These are phyloP conservation scores for Phytophthora foliorum DNA, from an alignment of 352 stramenopile species.

Conservation along the genomic window DNA sequence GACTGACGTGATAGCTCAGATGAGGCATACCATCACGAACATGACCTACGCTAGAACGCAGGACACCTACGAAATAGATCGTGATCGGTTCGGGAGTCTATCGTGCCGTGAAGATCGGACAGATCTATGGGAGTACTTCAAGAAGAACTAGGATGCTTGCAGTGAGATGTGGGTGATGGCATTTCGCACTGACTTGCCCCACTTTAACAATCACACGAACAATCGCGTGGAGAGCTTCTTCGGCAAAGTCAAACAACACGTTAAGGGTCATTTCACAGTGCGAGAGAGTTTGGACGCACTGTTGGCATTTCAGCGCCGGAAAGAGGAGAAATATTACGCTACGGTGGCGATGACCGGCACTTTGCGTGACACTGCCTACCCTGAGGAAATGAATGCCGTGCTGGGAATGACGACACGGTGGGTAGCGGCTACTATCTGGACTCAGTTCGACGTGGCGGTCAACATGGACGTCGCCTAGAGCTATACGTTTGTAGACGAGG, in stretches of 20 bases:
- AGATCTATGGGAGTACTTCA: neutral
- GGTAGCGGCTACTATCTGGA: neutral
- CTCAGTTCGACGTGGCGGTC: neutral
- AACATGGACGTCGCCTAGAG: too few relatives aligned
- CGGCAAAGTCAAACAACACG: slow-evolving; percentile 3
- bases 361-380: neutral
- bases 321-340: neutral
- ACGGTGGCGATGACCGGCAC: neutral
- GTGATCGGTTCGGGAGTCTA: slow-evolving; percentile 11
- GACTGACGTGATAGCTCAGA: slow-evolving; percentile 6
- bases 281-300: neutral
- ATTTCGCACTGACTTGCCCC: slow-evolving; percentile 6
- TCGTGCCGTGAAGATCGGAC: neutral
- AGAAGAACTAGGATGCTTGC: slow-evolving; percentile 12
- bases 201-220: slow-evolving; percentile 18
- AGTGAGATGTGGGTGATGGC: slow-evolving; percentile 19
- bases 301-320: neutral
- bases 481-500: slow-evolving; percentile 8
- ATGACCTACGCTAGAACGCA: slow-evolving; percentile 9
- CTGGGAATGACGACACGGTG: slow-evolving; percentile 2
- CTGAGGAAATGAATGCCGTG: slow-evolving; percentile 2
- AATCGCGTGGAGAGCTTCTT: slow-evolving; percentile 19
- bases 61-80: neutral
- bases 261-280: slow-evolving; percentile 1
- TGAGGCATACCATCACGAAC: slow-evolving; percentile 18